These are phyloP conservation scores for Nicotiana tabacum DNA, from an alignment of 257 asterid species.

Conservation along the genomic window DNA sequence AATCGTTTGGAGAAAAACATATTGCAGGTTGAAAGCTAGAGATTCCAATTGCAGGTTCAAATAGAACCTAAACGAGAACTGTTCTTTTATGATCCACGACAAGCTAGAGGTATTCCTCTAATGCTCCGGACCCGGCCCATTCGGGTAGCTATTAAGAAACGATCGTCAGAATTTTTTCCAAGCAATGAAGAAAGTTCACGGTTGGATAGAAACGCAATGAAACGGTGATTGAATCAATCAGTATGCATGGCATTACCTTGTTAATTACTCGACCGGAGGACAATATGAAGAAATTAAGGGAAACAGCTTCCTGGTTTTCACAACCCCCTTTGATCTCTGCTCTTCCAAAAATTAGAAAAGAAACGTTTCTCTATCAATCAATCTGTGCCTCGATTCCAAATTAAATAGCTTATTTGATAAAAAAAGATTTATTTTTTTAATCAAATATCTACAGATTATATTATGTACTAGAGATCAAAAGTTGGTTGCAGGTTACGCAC, in stretches of 20 bases:
- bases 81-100: too few species aligned
- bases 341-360: not conserved
- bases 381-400: not conserved
- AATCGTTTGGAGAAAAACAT: too few species aligned
- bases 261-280: not conserved
- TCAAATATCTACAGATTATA: not conserved
- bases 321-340: not conserved
- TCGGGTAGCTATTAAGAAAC: too few species aligned
- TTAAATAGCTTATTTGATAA: too few species aligned
- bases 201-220: not conserved
- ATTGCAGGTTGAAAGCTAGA: too few species aligned
- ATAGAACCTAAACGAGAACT: not conserved
- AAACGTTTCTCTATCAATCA: not conserved
- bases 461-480: not conserved
- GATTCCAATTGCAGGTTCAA: too few species aligned
- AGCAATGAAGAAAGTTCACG: not conserved
- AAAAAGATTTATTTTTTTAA: not conserved
- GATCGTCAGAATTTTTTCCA: not conserved
- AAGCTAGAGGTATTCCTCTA: too few species aligned
- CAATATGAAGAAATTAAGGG: not conserved
- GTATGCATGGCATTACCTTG: not conserved
- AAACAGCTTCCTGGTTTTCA: not conserved
- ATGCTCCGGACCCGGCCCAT: too few species aligned
- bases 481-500: not conserved
- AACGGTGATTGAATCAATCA: not conserved